These are phyloP conservation scores for Hypoxylon cercidicola DNA, from an alignment of 495 filamentous ascomycete species.

Conservation along the genomic window DNA sequence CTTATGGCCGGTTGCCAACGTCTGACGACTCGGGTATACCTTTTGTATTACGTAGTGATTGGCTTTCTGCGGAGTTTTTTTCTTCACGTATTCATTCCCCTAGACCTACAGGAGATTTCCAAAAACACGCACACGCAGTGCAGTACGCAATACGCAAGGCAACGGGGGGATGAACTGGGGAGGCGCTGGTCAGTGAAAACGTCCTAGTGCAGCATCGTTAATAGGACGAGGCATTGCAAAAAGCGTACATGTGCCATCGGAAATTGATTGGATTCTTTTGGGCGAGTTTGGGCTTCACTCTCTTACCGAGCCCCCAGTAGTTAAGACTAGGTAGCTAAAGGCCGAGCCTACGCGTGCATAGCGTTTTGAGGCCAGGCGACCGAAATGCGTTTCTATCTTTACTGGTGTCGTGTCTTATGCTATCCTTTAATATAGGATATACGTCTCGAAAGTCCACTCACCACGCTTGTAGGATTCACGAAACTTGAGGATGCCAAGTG, in stretches of 20 bases:
- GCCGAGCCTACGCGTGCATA: not conserved
- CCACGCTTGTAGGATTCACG: no score
- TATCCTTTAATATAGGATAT: not conserved
- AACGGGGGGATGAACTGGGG: slow-evolving; percentile 15
- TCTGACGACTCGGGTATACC: slow-evolving; percentile 17
- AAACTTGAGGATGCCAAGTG: no score
- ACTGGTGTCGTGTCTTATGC: not conserved
- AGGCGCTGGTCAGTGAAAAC: slow-evolving; percentile 11
- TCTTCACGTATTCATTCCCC: not conserved
- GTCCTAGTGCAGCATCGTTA: slow-evolving; percentile 22
- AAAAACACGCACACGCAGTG: slow-evolving; percentile 3
- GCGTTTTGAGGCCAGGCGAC: slow-evolving; percentile 26
- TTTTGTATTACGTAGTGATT: slow-evolving; percentile 36
- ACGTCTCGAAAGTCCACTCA: no score
- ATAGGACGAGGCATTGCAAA: slow-evolving; percentile 14
- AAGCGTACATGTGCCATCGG: slow-evolving; percentile 16
- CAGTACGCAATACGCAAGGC: slow-evolving; percentile 9
- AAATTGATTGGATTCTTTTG: slow-evolving; percentile 8
- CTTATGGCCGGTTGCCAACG: slow-evolving; percentile 9
- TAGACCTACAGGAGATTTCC: slow-evolving; percentile 12
- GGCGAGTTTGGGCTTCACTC: slow-evolving; percentile 18
- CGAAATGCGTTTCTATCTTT: no score
- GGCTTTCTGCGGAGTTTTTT: slow-evolving; percentile 23
- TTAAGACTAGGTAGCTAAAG: slow-evolving; percentile 13
- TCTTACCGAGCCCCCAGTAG: slow-evolving; percentile 13